Conservation (phyloP, 805 yeast species). For the Hemisphaericaspora nanyangensis region DNA sequence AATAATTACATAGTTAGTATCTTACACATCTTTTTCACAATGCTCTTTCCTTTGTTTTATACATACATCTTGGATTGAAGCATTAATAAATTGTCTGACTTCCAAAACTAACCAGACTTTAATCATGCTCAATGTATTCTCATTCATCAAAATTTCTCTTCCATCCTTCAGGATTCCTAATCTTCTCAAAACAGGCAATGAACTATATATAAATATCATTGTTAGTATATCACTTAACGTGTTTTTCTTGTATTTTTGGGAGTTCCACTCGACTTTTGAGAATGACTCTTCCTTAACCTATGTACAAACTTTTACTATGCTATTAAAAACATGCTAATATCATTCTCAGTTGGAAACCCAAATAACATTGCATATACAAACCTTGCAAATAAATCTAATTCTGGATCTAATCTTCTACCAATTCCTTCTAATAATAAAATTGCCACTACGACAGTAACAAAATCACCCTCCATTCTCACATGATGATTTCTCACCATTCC, state of each 20-base stretch:
- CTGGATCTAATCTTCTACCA: slow-evolving; percentile 91
- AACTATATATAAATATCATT: slow-evolving; percentile 39
- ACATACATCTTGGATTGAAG: slow-evolving; percentile 77
- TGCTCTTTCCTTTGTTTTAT: slow-evolving; percentile 4
- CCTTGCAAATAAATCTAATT: slow-evolving; percentile 93
- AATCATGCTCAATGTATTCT: slow-evolving; percentile 71
- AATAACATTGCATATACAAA: slow-evolving; percentile 55
- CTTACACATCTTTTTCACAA: no score
- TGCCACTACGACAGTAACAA: slow-evolving; percentile 92
- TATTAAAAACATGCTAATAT: slow-evolving; percentile 7
- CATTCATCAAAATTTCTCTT: slow-evolving; percentile 49
- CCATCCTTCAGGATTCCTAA: slow-evolving; percentile 70
- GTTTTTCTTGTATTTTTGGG: background rate
- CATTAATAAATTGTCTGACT: slow-evolving; percentile 78
- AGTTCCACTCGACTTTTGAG: background rate
- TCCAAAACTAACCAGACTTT: slow-evolving; percentile 91
- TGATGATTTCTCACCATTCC: slow-evolving; percentile 92
- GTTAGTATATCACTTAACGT: slow-evolving; percentile 15
- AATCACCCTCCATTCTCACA: slow-evolving; percentile 97
- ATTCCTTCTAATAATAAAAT: slow-evolving; percentile 89
- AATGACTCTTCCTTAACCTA: background rate
- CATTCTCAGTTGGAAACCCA: slow-evolving; percentile 39
- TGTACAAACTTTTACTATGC: background rate
- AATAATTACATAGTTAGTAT: slow-evolving; percentile 18
- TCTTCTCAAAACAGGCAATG: slow-evolving; percentile 81